Evolutionary conservation across 495 filamentous ascomycete species (phyloP).

Genomic region (Viridothelium virens): DNA sequence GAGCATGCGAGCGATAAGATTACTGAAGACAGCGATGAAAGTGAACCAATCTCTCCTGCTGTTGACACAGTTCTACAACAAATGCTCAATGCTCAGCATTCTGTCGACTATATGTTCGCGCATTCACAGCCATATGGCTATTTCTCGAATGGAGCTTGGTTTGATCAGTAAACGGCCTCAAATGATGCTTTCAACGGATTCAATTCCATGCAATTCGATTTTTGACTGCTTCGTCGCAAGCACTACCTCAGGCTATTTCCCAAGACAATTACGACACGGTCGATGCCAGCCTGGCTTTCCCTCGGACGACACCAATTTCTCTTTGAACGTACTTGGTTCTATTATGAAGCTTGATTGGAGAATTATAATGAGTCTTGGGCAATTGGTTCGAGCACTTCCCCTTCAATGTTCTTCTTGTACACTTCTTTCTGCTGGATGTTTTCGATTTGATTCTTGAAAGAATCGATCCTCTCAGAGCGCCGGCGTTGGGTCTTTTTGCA

Average conservation of each 20-base stretch:
- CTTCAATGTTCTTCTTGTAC: background rate
- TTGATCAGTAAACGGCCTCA: background rate
- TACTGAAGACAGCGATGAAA: constrained; percentile 7
- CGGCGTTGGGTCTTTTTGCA: background rate
- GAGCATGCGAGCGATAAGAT: background rate
- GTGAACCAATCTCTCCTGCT: background rate
- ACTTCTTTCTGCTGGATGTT: background rate
- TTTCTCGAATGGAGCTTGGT: background rate
- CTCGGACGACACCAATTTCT: background rate
- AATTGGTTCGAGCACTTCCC: no score
- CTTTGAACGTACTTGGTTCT: background rate
- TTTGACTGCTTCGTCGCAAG: background rate
- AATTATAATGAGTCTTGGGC: no score
- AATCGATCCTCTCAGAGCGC: background rate
- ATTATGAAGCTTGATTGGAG: no score
- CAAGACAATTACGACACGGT: background rate
- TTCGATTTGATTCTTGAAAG: background rate
- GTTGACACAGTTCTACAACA: background rate
- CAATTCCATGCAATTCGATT: background rate
- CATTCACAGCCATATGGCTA: background rate
- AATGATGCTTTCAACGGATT: background rate
- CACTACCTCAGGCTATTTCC: background rate
- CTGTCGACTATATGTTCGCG: background rate
- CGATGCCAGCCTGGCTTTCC: background rate
- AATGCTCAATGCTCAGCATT: background rate